phyloP scores from a whole-genome alignment of 352 stramenopile species.

The Globisporangium canariense region DNA sequence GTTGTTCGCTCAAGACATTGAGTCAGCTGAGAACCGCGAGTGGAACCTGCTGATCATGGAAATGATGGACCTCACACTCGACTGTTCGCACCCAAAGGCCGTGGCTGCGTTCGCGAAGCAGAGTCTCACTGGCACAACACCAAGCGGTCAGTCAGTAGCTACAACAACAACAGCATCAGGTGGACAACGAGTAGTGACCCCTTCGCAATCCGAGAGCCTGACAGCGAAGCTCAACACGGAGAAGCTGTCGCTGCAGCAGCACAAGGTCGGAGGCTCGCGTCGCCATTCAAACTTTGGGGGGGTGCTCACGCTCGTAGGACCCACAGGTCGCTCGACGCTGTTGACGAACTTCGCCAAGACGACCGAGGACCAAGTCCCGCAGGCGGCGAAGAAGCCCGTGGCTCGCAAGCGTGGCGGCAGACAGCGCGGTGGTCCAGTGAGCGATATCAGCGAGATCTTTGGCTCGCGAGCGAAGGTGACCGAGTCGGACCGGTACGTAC shows the following conservation, averaged over 20 bases:
- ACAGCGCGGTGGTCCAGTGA: constrained; percentile 41
- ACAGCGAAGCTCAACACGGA: constrained; percentile 49
- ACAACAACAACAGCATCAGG: not conserved
- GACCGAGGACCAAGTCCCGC: constrained; percentile 62
- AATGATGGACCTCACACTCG: constrained; percentile 81
- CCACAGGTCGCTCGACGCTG: constrained; percentile 60
- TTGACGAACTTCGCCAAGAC: constrained; percentile 77
- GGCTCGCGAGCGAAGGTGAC: constrained; percentile 57
- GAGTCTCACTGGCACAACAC: not conserved
- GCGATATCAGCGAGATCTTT: constrained; percentile 79
- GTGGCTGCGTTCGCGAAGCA: constrained; percentile 61
- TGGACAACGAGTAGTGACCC: not conserved
- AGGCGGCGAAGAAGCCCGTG: constrained; percentile 65
- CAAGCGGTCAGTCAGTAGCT: not conserved
- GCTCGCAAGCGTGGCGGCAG: constrained; percentile 37
- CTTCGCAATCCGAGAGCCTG: constrained; percentile 22
- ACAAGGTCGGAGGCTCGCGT: constrained; percentile 27
- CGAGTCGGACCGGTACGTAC: constrained; percentile 52
- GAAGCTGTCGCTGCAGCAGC: constrained; percentile 41
- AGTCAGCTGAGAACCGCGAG: constrained; percentile 77
- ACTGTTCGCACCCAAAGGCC: constrained; percentile 63
- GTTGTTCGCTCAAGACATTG: constrained; percentile 81
- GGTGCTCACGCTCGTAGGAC: constrained; percentile 74
- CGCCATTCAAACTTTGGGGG: constrained; percentile 88
- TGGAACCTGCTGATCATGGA: constrained; percentile 90